Percentiles rank a stretch among this genome's conserved stretches.
Conservation (phyloP, 2,329 filamentous ascomycete genomes). For the Davidsoniella australis region DNA sequence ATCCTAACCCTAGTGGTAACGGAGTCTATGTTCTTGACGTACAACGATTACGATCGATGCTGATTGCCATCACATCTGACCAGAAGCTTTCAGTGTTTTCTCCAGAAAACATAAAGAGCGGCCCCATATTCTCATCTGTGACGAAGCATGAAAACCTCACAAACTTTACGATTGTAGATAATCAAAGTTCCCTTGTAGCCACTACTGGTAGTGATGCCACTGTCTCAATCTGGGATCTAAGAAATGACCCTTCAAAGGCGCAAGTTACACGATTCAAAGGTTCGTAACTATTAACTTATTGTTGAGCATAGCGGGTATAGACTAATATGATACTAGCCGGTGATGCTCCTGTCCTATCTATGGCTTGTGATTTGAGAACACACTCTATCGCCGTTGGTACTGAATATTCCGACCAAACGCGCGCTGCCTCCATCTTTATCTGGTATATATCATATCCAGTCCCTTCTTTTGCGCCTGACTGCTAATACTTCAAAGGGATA, state of each 20-base stretch:
- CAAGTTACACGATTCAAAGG: constrained; percentile 28
- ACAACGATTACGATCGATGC: constrained; percentile 3
- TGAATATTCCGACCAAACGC: constrained; percentile 47
- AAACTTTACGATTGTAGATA: constrained; percentile 39
- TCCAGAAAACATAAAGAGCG: constrained; percentile 25
- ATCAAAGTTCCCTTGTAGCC: constrained; percentile 35
- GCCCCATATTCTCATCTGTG: constrained; percentile 22
- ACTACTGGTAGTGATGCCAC: constrained; percentile 58
- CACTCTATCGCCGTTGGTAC: constrained; percentile 55
- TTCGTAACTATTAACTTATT: constrained; percentile 15
- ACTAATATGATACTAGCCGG: constrained; percentile 5
- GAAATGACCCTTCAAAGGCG: constrained; percentile 25
- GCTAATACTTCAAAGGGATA: constrained; percentile 30
- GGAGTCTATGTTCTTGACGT: constrained; percentile 10
- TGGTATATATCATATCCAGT: constrained; percentile 29
- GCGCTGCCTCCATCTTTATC: constrained; percentile 41
- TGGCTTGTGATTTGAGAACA: constrained; percentile 40
- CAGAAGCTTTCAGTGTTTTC: constrained; percentile 9
- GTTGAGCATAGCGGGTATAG: not conserved
- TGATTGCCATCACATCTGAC: constrained; percentile 9
- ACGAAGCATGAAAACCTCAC: constrained; percentile 47
- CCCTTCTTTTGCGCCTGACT: not conserved
- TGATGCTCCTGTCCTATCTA: constrained; percentile 38
- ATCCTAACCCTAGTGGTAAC: constrained; percentile 11
- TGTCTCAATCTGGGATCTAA: constrained; percentile 49